Evolutionary conservation across 2,329 filamentous ascomycete genomes (phyloP).

Genomic region (Aureobasidium mangrovei): DNA sequence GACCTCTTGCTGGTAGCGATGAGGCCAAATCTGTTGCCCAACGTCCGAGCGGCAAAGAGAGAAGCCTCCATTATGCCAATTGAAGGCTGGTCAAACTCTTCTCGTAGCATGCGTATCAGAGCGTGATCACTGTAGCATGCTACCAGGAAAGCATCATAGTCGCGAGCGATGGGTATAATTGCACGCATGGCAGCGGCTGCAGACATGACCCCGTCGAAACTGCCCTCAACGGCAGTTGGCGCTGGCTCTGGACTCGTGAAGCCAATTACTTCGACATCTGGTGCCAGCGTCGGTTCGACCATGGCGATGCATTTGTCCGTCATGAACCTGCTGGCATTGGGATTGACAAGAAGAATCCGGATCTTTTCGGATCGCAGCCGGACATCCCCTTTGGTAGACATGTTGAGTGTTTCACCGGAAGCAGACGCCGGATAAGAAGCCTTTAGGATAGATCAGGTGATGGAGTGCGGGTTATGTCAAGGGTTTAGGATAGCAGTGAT

Average conservation of each 20-base stretch:
- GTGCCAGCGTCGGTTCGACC: constrained; percentile 36
- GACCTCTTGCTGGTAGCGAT: constrained; percentile 34
- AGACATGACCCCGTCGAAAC: constrained; percentile 42
- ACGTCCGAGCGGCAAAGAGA: constrained; percentile 42
- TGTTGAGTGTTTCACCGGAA: background rate
- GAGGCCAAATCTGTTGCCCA: constrained; percentile 40
- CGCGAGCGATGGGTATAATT: constrained; percentile 34
- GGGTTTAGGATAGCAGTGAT: background rate
- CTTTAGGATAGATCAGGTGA: background rate
- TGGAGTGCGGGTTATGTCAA: background rate
- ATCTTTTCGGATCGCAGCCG: constrained; percentile 18
- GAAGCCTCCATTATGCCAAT: constrained; percentile 46
- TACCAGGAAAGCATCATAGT: constrained; percentile 41
- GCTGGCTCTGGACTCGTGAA: constrained; percentile 44
- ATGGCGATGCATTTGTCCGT: constrained; percentile 40
- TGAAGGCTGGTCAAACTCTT: constrained; percentile 37
- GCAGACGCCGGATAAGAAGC: background rate
- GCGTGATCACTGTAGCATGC: constrained; percentile 43
- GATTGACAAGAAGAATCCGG: constrained; percentile 41
- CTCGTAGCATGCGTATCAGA: constrained; percentile 38
- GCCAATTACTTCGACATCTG: constrained; percentile 39
- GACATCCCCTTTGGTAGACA: background rate
- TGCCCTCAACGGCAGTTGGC: constrained; percentile 44
- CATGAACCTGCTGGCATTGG: constrained; percentile 41
- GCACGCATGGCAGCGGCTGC: constrained; percentile 41